A percentile compares a stretch with the other conserved stretches of the same genome.
phyloP scores from a whole-genome alignment of 2,329 filamentous ascomycete species.

The Bipolaris zeicola region DNA sequence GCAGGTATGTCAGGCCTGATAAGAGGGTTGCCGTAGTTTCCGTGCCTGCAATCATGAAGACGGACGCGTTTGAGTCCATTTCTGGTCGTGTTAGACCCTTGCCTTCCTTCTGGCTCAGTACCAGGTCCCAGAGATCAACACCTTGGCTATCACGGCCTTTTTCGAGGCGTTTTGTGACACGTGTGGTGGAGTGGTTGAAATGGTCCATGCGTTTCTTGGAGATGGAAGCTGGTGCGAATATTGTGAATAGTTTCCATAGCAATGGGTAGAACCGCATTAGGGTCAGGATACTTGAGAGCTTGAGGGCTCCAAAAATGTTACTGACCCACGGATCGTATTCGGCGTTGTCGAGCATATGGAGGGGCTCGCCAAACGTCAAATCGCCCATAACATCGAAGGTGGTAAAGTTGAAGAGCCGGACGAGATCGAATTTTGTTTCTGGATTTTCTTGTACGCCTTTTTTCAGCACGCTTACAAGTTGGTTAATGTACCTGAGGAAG shows the following conservation, averaged over 20 bases:
- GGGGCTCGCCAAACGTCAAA: constrained; percentile 39
- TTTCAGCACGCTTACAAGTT: constrained; percentile 48
- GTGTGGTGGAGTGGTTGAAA: constrained; percentile 26
- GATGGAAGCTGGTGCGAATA: constrained; percentile 6
- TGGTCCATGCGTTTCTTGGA: constrained; percentile 23
- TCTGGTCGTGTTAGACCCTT: constrained; percentile 38
- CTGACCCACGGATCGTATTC: constrained; percentile 31
- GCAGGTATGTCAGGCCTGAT: constrained; percentile 45
- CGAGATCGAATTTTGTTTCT: constrained; percentile 42
- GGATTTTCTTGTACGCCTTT: constrained; percentile 34
- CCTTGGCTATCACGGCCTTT: constrained; percentile 30
- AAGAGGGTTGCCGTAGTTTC: constrained; percentile 54
- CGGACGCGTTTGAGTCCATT: constrained; percentile 46
- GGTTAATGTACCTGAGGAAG: constrained; percentile 49
- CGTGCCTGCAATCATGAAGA: constrained; percentile 53
- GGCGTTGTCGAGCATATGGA: constrained; percentile 36
- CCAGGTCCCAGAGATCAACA: constrained; percentile 50
- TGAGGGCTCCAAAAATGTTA: constrained; percentile 35
- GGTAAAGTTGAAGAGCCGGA: constrained; percentile 42
- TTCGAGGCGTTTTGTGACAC: constrained; percentile 40
- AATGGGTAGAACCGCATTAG: constrained; percentile 19
- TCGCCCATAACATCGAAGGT: constrained; percentile 46
- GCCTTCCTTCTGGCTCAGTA: constrained; percentile 43
- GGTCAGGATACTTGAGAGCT: constrained; percentile 6
- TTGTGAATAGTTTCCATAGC: constrained; percentile 12